These are phyloP conservation scores for Chalciporus sp. DNA, from an alignment of 1,284 basidiomycete species.

Conservation along the genomic window DNA sequence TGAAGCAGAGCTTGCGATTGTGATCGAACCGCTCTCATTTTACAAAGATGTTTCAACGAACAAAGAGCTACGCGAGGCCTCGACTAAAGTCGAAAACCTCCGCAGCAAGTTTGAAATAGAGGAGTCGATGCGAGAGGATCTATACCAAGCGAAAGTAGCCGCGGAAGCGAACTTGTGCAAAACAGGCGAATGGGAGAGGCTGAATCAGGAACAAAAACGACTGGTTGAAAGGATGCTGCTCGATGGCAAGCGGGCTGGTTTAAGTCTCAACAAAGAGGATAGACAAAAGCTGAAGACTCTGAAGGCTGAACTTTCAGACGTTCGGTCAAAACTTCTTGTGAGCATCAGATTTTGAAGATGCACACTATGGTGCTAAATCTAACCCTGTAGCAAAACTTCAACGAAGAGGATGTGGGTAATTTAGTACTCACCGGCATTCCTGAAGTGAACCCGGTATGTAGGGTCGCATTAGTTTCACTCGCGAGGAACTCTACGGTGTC, in stretches of 20 bases:
- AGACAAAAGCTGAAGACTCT: constrained; percentile 56
- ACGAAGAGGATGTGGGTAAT: constrained; percentile 71
- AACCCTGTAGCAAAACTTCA: constrained; percentile 72
- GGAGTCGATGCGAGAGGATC: constrained; percentile 74
- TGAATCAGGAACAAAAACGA: constrained; percentile 66
- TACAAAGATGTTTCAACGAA: constrained; percentile 78
- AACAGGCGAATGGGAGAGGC: constrained; percentile 55
- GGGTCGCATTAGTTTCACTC: constrained; percentile 63
- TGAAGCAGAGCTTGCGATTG: constrained; percentile 55
- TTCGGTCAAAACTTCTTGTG: constrained; percentile 74
- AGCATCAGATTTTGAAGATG: constrained; percentile 24
- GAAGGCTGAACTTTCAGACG: constrained; percentile 71
- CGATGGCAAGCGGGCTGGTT: constrained; percentile 75
- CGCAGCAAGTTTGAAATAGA: constrained; percentile 70
- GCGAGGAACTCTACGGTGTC: constrained; percentile 73
- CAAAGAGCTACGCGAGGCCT: constrained; percentile 74
- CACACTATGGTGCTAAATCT: neutral
- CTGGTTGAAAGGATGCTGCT: constrained; percentile 78
- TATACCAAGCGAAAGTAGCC: constrained; percentile 69
- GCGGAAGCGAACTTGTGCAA: constrained; percentile 69
- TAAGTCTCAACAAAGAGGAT: constrained; percentile 62
- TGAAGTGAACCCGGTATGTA: constrained; percentile 25
- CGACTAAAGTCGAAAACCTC: constrained; percentile 69
- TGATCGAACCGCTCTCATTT: constrained; percentile 65
- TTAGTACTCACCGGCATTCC: neutral